Evolutionary conservation across 1,139 yeast species (phyloP), one percentile per base, ranked within the genome.

Genomic region (Yamadazyma diospyri): DNA sequence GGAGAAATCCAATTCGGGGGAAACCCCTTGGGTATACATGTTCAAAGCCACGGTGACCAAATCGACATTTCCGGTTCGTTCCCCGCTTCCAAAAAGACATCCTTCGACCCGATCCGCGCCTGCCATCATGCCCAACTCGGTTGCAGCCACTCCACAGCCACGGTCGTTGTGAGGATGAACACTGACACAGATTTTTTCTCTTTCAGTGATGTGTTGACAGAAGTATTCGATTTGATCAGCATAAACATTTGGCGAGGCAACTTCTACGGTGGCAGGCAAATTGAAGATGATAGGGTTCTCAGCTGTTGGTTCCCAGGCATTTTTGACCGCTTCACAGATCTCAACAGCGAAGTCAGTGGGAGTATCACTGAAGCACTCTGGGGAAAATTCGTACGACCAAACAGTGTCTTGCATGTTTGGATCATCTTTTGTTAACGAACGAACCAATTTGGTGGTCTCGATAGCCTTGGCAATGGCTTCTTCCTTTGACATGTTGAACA

Each of bases 331-430:
- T 40, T 67, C 71, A 27, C 97, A 87, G 32, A 92, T 80, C 52
- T 81, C 76, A 11, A 92, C 68, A 10, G 94, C 89, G 53, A 76
- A 89, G 34, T 85, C 95, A 14, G 81, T 73, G 29, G 86, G 82
- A 19, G 97, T 84, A 57, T 89, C 97, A 34, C 92, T 79, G 59
- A 92, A 92, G 44, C 94, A 81, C 64, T 92, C 97, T 38, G 97
- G 97, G 16, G 96, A 87, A 51, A 89, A 92, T 61, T 92, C 96
- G 52, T 80, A 88, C 36, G 78, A 70, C 97, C 97, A 92, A 33
- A 73, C 69, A 26, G 97, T 92, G 14, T 68, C 82, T 38, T 66
- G 69, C 55, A 76, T 78, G 2, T 62, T 42, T 31, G 94, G 92
- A 50, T 85, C 94, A 58, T 89, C 97, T 59, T 92, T 89, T 23